Evolutionary conservation across 1,284 basidiomycete species (phyloP).

Genomic region (Pholiota adiposa): DNA sequence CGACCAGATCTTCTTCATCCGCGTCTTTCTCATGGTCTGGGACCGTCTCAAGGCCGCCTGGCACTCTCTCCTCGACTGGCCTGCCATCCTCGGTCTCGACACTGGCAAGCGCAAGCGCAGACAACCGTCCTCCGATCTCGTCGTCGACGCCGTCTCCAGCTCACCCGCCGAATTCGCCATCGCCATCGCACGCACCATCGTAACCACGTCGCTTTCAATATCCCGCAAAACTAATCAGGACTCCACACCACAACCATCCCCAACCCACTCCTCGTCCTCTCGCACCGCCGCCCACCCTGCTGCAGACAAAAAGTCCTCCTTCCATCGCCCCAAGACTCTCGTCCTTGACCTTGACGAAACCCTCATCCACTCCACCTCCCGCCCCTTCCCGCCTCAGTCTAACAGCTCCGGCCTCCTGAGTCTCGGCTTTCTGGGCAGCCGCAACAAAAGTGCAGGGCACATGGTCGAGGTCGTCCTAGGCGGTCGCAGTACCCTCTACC

Average conservation of each 20-base stretch:
- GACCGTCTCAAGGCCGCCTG: conserved; percentile 42
- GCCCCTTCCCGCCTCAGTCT: conserved; percentile 58
- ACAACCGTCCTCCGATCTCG: conserved; percentile 14
- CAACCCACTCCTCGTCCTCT: conserved; percentile 25
- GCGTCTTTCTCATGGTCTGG: conserved; percentile 45
- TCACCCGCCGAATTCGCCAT: conserved; percentile 1
- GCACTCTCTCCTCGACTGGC: conserved; percentile 32
- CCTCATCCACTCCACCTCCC: conserved; percentile 94
- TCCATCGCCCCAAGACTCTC: conserved; percentile 87
- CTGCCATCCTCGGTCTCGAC: conserved; percentile 16
- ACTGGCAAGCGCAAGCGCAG: conserved; percentile 23
- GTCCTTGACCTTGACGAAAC: conserved; percentile 98
- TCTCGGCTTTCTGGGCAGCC: conserved; percentile 55
- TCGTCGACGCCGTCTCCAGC: conserved; percentile 12
- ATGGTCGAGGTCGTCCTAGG: conserved; percentile 96
- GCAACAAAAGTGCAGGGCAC: conserved; percentile 78
- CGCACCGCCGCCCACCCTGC: conserved; percentile 53
- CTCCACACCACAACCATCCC: no score
- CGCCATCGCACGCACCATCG: conserved; percentile 10
- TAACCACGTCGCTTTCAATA: conserved; percentile 15
- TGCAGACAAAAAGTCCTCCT: conserved; percentile 61
- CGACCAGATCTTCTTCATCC: conserved; percentile 45
- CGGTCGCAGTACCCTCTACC: conserved; percentile 90
- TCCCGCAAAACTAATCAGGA: no score
- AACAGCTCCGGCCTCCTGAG: conserved; percentile 67